Evolutionary conservation across 208 protist genomes (phyloP).

Genomic region (Crithidia thermophila): DNA sequence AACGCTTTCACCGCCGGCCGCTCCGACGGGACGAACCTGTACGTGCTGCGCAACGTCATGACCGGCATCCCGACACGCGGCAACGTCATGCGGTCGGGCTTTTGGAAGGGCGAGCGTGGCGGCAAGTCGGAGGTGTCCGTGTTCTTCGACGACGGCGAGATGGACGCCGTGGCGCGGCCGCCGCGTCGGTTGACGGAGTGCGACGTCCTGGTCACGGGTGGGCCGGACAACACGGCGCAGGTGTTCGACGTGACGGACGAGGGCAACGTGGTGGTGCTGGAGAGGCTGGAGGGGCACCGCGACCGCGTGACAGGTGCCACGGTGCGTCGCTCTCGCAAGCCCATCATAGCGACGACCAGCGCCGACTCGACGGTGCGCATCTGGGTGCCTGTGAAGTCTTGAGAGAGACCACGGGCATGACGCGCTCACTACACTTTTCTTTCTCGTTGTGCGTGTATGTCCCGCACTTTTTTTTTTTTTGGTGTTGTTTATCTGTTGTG

Average conservation of each 20-base stretch:
- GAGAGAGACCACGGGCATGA: neutral
- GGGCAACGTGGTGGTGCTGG: constrained; percentile 50
- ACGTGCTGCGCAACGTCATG: constrained; percentile 77
- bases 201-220: constrained; percentile 77
- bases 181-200: constrained; percentile 75
- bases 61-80: constrained; percentile 63
- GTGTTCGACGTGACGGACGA: constrained; percentile 87
- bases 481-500: neutral
- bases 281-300: constrained; percentile 83
- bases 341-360: constrained; percentile 87
- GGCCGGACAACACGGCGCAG: constrained; percentile 73
- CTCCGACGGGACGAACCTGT: constrained; percentile 35
- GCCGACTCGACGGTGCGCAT: constrained; percentile 84
- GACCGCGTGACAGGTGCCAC: constrained; percentile 80
- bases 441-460: constrained; percentile 13
- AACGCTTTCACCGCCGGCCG: constrained; percentile 35
- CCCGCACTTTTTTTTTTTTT: neutral
- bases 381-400: constrained; percentile 81
- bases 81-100: constrained; percentile 59
- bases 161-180: constrained; percentile 62
- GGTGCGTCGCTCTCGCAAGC: constrained; percentile 63
- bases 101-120: constrained; percentile 75
- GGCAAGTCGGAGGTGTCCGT: constrained; percentile 61
- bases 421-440: neutral
- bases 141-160: constrained; percentile 87